Evolutionary conservation across 2,329 filamentous ascomycete genomes (phyloP).

Genomic region (Claviceps lovelessii): DNA sequence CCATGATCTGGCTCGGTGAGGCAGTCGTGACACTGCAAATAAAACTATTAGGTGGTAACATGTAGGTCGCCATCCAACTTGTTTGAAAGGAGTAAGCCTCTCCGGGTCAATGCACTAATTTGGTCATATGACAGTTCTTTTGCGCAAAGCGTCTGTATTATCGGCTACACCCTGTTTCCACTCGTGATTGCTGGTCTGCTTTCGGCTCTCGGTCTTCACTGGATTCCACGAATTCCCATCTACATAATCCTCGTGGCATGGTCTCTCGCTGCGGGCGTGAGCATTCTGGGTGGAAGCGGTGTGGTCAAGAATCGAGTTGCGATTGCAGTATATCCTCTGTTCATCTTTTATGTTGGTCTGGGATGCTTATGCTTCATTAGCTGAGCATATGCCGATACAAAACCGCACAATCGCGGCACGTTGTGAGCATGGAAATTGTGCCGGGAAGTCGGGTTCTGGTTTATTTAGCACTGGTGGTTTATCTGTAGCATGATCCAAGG

Average conservation of each 20-base stretch:
- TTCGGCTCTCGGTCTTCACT: slow-evolving; percentile 66
- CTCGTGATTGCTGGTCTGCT: slow-evolving; percentile 85
- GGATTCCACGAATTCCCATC: slow-evolving; percentile 74
- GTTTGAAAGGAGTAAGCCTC: neutral
- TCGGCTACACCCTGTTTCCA: slow-evolving; percentile 95
- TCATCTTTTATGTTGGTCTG: slow-evolving; percentile 87
- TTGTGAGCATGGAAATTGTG: neutral
- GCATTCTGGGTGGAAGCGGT: slow-evolving; percentile 87
- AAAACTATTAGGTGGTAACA: slow-evolving; percentile 87
- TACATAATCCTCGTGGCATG: slow-evolving; percentile 80
- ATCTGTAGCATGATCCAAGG: neutral
- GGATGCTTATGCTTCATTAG: slow-evolving; percentile 97
- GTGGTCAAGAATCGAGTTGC: slow-evolving; percentile 90
- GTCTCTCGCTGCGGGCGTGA: slow-evolving; percentile 90
- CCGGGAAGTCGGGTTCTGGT: neutral
- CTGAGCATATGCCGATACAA: slow-evolving; percentile 27
- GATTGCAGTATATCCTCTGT: slow-evolving; percentile 84
- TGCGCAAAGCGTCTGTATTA: slow-evolving; percentile 93
- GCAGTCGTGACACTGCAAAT: slow-evolving; percentile 97
- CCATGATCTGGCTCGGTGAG: slow-evolving; percentile 92
- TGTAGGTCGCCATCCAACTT: slow-evolving; percentile 46
- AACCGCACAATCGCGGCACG: neutral
- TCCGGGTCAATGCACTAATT: neutral
- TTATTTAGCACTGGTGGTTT: neutral
- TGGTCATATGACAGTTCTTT: slow-evolving; percentile 54